These are phyloP conservation scores for Auriscalpium vulgare DNA, from an alignment of 768 basidiomycete species.

Conservation along the genomic window DNA sequence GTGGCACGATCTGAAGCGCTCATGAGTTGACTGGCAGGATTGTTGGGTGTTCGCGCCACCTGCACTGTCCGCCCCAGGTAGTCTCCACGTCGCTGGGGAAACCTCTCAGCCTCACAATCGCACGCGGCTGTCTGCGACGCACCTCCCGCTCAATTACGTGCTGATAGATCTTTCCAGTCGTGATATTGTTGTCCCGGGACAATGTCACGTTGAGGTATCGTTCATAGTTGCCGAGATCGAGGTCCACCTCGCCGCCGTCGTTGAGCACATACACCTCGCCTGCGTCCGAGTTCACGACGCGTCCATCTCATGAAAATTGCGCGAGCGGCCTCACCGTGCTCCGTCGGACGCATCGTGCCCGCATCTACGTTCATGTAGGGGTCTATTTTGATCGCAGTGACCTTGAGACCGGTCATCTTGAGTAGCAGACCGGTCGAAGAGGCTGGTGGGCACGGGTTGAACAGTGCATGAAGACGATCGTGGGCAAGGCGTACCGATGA, in stretches of 20 bases:
- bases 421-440: conserved; percentile 94
- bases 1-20: conserved; percentile 75
- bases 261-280: conserved; percentile 98
- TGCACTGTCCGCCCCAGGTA: conserved; percentile 98
- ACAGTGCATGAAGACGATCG: conserved; percentile 18
- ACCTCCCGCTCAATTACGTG: conserved; percentile 98
- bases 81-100: conserved; percentile 60
- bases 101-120: conserved; percentile 1
- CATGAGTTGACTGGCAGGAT: not conserved
- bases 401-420: conserved; percentile 92
- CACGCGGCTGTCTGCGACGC: conserved; percentile 17
- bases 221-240: conserved; percentile 98
- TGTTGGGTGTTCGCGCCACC: conserved; percentile 29
- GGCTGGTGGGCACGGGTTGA: conserved; percentile 40
- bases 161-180: conserved; percentile 95
- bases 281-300: conserved; percentile 17
- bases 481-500: conserved; percentile 67
- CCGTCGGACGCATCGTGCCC: conserved; percentile 96
- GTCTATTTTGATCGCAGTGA: conserved; percentile 99
- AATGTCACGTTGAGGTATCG: conserved; percentile 94
- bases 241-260: conserved; percentile 96
- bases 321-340: conserved; percentile 65
- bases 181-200: conserved; percentile 94
- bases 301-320: not conserved
- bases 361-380: conserved; percentile 99